Conservation (phyloP, 2,329 filamentous ascomycete species). For the Microsporum canis region DNA sequence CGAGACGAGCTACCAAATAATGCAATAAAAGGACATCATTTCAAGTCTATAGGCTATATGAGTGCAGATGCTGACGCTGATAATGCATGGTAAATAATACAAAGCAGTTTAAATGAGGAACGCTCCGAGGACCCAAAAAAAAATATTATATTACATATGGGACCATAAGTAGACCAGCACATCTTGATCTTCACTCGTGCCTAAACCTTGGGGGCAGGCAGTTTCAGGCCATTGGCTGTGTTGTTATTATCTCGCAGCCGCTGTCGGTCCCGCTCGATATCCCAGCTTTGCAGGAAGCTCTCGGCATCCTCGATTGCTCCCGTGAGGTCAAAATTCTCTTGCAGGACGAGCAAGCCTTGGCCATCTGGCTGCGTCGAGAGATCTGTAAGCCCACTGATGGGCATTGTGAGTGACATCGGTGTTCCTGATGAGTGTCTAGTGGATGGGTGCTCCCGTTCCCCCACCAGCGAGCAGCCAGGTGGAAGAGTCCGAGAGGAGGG, state of each 20-base stretch:
- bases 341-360: constrained; percentile 19
- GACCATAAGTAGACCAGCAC: background rate
- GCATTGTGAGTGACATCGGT: constrained; percentile 15
- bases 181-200: background rate
- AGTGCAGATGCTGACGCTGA: background rate
- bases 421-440: constrained; percentile 25
- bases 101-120: background rate
- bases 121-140: background rate
- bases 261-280: constrained; percentile 27
- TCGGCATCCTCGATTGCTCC: constrained; percentile 37
- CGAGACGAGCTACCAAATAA: background rate
- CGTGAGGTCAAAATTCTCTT: constrained; percentile 33
- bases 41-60: background rate
- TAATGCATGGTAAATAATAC: background rate
- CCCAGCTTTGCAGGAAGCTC: constrained; percentile 37
- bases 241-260: constrained; percentile 7
- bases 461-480: background rate
- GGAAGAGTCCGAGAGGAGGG: background rate
- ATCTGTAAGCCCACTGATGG: constrained; percentile 9
- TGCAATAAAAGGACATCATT: background rate
- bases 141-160: background rate
- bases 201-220: background rate
- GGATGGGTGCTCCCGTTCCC: constrained; percentile 20
- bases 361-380: constrained; percentile 21
- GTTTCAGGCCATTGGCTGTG: background rate